These are phyloP conservation scores for Stentor roeselii DNA, from an alignment of 73 alveolate species.

Conservation along the genomic window DNA sequence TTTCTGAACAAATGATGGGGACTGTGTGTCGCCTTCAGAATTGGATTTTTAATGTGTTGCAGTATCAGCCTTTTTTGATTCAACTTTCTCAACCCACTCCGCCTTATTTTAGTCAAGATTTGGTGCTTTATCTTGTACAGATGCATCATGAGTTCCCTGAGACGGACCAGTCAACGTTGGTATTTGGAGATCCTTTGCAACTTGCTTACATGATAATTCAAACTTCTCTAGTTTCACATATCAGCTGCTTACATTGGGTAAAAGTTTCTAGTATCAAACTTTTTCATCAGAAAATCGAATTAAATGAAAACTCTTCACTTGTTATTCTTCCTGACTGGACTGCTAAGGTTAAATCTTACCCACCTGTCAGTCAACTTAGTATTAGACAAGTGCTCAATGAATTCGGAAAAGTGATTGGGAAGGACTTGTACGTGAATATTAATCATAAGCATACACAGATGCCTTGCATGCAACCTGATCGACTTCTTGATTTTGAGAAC, in stretches of 20 bases:
- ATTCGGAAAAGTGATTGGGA: neutral
- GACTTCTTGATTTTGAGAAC: neutral
- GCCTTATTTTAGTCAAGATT: neutral
- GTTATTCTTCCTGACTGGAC: neutral
- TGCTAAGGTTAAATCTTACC: neutral
- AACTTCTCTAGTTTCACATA: neutral
- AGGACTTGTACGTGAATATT: neutral
- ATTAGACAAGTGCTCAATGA: neutral
- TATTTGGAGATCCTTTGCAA: neutral
- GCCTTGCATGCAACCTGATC: neutral
- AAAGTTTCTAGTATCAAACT: neutral
- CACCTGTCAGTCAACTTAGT: neutral
- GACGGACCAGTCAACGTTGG: neutral
- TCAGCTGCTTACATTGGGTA: neutral
- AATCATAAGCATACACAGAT: neutral
- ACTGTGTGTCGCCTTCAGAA: slow-evolving; percentile 1
- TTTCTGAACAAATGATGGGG: neutral
- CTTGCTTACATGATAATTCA: neutral
- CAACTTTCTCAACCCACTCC: neutral
- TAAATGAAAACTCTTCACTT: neutral
- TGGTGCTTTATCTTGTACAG: neutral
- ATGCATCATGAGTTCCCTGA: neutral
- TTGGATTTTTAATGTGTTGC: neutral
- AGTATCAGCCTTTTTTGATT: neutral
- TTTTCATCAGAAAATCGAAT: too few species aligned